These are phyloP conservation scores for Metschnikowia santaceciliae DNA, from an alignment of 805 yeast genomes.

Conservation along the genomic window DNA sequence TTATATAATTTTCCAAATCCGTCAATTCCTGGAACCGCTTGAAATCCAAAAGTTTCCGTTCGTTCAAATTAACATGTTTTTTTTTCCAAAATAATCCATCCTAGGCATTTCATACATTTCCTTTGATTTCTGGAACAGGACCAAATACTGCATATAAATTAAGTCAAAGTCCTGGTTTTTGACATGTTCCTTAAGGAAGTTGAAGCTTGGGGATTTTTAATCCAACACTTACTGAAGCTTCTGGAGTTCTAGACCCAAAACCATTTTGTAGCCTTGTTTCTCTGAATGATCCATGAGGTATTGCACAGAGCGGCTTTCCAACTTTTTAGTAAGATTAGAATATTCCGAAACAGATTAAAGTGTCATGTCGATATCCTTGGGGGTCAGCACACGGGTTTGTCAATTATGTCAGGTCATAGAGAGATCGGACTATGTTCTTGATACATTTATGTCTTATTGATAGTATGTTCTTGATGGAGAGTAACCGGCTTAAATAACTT, in stretches of 20 bases:
- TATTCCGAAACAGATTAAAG: constrained; percentile 9
- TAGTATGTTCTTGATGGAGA: too few species aligned
- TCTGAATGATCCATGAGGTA: constrained; percentile 8
- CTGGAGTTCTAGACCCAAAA: constrained; percentile 5
- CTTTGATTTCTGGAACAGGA: constrained; percentile 2
- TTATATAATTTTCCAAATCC: background rate
- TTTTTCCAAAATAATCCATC: constrained; percentile 10
- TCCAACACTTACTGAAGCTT: background rate
- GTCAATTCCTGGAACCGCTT: constrained; percentile 9
- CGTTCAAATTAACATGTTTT: constrained; percentile 14
- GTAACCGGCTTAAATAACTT: too few species aligned
- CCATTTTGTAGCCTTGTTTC: constrained; percentile 2
- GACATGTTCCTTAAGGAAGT: constrained; percentile 9
- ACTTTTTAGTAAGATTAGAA: constrained; percentile 5
- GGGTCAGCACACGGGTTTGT: too few species aligned
- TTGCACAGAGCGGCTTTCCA: constrained; percentile 12
- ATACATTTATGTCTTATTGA: too few species aligned
- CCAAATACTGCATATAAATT: background rate
- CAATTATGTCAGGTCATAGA: too few species aligned
- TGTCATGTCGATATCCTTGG: constrained; percentile 3
- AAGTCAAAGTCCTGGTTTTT: constrained; percentile 1
- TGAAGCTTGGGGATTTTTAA: constrained; percentile 5
- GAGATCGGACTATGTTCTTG: too few species aligned
- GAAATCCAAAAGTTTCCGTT: constrained; percentile 15
- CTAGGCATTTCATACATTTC: constrained; percentile 4